Base-by-base conservation (phyloP, 2,329 filamentous ascomycete genomes). In the Ustulina deusta region DNA sequence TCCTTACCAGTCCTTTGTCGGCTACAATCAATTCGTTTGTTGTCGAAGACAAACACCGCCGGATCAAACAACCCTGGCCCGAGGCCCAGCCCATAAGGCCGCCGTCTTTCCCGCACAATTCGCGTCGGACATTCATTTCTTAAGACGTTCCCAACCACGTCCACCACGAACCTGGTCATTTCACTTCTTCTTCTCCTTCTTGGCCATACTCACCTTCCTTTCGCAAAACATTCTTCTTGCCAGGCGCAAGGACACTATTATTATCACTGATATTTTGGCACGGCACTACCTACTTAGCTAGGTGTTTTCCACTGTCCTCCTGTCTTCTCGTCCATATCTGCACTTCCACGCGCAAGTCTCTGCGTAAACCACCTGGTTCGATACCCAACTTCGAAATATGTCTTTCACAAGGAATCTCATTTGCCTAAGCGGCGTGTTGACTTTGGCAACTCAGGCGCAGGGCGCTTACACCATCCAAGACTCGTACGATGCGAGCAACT, bases 401-500 rank as follows among this genome's bases (percentile, higher is more conserved):
- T 51, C 68, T 48, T 75, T 73, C 40, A 69, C 71, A 60, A 71
- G 69, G 60, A 42, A 70, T 25, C 58, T 78, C 51, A 48, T 68
- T 56, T 68, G 74, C 63, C 61, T 79, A 44, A 63, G 74, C 56
- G 70, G 70, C 58, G 55, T 73, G 22, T 55, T 76, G 44, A 71
- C 71, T 36, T 49, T 77, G 25, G 71, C 70, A 29, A 65, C 72
- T 22, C 73, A 74, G 40, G 74, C 60, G 17, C 62, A 67, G 34
- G 27, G 69, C 17, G 68, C 73, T 61, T 89, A 88, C 76, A 76
- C 74, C 11, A 79, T 88, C 58, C 77, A 81, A 62, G 83, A 84
- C 72, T 75, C 78, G 49, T 89, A 82, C 78, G 81, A 87, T 77
- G 65, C 75, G 6, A 80, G 76, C 75, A 89, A 88, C 80, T 89